These are phyloP conservation scores for Ailanthus altissimus DNA, from an alignment of 345 rosid genomes.

Conservation along the genomic window DNA sequence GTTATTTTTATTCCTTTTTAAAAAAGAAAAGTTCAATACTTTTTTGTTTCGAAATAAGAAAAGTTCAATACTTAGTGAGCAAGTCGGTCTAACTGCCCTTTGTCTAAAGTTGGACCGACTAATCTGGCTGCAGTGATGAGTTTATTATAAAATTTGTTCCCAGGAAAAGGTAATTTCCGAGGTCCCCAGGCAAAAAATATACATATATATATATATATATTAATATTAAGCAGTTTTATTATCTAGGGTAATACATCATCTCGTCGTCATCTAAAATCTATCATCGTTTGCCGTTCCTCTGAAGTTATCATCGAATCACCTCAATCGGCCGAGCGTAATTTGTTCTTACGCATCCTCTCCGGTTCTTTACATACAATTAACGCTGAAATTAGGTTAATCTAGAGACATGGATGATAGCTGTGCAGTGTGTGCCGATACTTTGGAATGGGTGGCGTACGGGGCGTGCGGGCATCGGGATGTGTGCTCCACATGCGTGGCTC, in stretches of 20 bases:
- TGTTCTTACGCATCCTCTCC: too few relatives aligned
- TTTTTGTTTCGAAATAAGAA: too few relatives aligned
- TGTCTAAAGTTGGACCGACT: too few relatives aligned
- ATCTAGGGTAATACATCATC: neutral
- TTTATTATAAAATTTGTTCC: neutral
- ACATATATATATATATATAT: too few relatives aligned
- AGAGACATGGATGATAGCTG: constrained; percentile 79
- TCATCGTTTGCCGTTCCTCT: neutral
- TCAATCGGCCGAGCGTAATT: neutral
- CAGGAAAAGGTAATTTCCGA: neutral
- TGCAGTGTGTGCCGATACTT: constrained; percentile 87
- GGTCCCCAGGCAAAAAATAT: too few relatives aligned
- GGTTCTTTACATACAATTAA: neutral
- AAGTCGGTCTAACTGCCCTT: neutral
- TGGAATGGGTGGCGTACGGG: constrained; percentile 94
- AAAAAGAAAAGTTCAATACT: too few relatives aligned
- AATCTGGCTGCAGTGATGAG: neutral
- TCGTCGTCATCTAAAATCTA: neutral
- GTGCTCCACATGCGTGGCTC: constrained; percentile 88
- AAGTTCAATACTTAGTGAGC: neutral
- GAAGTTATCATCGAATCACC: neutral
- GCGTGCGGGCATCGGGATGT: constrained; percentile 87
- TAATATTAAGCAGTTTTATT: neutral
- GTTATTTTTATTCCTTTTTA: too few relatives aligned
- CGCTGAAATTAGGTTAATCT: neutral